Evolutionary conservation across 345 rosid species (phyloP).

Genomic region (Citrus unshiu): DNA sequence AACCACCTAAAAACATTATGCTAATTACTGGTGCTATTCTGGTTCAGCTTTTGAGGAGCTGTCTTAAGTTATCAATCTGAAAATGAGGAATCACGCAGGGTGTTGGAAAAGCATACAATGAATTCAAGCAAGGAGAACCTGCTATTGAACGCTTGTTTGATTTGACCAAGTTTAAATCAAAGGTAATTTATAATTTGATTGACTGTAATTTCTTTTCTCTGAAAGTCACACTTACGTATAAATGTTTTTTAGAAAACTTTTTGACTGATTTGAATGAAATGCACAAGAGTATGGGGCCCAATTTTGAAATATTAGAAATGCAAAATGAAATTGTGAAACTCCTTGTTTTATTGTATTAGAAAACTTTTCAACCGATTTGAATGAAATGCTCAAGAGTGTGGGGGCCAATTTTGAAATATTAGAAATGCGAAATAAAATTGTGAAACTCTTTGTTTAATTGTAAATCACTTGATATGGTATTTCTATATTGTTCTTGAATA

Average conservation of each 20-base stretch:
- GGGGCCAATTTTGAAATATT: not conserved
- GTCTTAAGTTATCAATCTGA: conserved; percentile 35
- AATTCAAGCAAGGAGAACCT: conserved; percentile 94
- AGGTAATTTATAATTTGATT: conserved; percentile 38
- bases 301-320: not conserved
- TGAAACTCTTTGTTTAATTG: not conserved
- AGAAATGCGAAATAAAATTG: not conserved
- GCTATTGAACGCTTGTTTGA: conserved; percentile 81
- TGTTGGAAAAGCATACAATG: conserved; percentile 90
- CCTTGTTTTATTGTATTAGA: not conserved
- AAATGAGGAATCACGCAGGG: conserved; percentile 51
- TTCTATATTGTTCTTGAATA: conserved; percentile 16
- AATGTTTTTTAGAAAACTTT: not conserved
- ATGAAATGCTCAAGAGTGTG: not conserved
- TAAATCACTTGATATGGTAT: not conserved
- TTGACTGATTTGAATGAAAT: conserved; percentile 2
- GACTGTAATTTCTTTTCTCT: not conserved
- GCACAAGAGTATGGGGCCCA: not conserved
- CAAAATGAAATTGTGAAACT: not conserved
- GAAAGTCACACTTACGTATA: not conserved
- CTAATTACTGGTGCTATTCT: conserved; percentile 1
- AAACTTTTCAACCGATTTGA: not conserved
- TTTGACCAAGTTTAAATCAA: conserved; percentile 49
- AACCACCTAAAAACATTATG: conserved; percentile 2
- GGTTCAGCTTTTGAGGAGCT: conserved; percentile 25